Conservation (phyloP, 257 asterid genomes). For the Fraxinus excelsior region DNA sequence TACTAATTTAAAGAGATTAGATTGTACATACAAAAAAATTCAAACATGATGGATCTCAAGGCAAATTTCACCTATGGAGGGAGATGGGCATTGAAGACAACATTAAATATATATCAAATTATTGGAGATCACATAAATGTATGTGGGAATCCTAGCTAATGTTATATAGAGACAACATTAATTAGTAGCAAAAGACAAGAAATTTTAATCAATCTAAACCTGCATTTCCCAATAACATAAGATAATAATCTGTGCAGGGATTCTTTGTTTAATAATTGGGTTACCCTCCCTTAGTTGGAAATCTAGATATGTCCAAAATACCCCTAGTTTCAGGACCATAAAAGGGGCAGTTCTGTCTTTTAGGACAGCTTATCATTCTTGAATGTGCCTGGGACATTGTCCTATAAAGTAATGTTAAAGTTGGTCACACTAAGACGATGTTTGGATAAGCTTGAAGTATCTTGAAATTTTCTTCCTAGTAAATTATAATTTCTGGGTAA, state of each 20-base stretch:
- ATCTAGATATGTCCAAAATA: constrained; percentile 5
- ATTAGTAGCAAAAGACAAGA: constrained; percentile 35
- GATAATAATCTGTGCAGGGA: constrained; percentile 33
- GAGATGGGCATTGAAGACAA: constrained; percentile 27
- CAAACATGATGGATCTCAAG: background rate
- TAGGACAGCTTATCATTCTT: constrained; percentile 1
- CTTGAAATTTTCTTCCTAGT: background rate
- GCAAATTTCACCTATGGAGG: constrained; percentile 18
- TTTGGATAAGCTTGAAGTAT: background rate
- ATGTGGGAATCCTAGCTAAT: constrained; percentile 30
- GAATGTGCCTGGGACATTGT: constrained; percentile 31
- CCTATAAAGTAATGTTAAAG: constrained; percentile 16
- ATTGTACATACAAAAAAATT: background rate
- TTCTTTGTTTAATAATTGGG: constrained; percentile 36
- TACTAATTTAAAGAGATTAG: no score
- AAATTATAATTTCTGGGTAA: no score
- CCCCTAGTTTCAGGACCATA: constrained; percentile 26
- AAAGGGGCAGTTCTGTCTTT: constrained; percentile 31
- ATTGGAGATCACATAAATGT: constrained; percentile 32
- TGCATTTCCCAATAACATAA: constrained; percentile 5
- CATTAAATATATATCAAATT: constrained; percentile 22
- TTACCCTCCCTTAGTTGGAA: constrained; percentile 10
- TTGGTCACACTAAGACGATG: constrained; percentile 13
- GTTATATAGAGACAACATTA: no score
- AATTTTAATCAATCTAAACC: constrained; percentile 20